These are phyloP conservation scores for Colletotrichum sp. DNA, from an alignment of 2,329 filamentous ascomycete genomes.

Conservation along the genomic window DNA sequence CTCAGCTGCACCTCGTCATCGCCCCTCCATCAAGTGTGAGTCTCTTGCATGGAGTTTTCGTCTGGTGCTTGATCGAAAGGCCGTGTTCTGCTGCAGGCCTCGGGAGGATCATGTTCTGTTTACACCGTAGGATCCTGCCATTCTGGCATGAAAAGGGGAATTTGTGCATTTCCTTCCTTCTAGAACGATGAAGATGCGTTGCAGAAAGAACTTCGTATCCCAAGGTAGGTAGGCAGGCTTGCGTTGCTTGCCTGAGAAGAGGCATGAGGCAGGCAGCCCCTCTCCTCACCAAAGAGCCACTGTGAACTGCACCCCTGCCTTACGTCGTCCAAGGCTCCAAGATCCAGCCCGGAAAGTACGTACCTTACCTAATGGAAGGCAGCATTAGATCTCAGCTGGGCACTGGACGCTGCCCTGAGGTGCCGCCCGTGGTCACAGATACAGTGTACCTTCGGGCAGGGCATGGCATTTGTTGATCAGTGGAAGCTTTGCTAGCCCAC, in stretches of 20 bases:
- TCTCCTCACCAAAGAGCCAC: constrained; percentile 6
- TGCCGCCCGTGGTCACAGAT: background rate
- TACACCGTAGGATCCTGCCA: background rate
- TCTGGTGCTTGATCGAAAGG: background rate
- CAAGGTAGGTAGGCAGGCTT: background rate
- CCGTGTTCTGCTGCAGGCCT: background rate
- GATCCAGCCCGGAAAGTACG: background rate
- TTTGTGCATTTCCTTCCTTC: background rate
- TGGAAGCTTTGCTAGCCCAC: constrained; percentile 8
- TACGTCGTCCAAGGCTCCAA: background rate
- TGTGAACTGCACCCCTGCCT: constrained; percentile 12
- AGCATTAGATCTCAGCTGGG: background rate
- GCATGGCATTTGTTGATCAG: background rate
- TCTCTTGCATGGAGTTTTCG: background rate
- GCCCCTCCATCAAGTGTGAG: background rate
- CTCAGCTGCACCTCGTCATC: background rate
- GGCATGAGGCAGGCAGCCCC: background rate
- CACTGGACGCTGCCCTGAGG: background rate
- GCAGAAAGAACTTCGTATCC: background rate
- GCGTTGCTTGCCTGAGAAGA: background rate
- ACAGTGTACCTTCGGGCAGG: constrained; percentile 7
- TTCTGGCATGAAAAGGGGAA: background rate
- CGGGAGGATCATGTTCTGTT: background rate
- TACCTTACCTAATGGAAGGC: constrained; percentile 8
- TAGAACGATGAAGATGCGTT: background rate